These are phyloP conservation scores for Akanthomyces uredinophilus DNA, from an alignment of 2,329 filamentous ascomycete species.

Conservation along the genomic window DNA sequence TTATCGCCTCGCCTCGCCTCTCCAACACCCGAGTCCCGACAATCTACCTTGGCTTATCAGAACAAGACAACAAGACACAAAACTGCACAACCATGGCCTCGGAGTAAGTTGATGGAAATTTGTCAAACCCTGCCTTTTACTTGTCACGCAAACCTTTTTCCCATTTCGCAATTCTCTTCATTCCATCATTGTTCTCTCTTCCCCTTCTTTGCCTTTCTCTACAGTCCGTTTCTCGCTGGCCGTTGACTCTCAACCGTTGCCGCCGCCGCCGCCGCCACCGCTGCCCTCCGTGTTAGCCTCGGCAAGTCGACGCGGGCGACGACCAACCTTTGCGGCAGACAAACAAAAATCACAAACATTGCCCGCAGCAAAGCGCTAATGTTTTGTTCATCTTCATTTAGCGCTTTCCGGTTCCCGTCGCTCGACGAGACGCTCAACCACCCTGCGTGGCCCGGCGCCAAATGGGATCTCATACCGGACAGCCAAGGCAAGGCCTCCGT, in stretches of 20 bases:
- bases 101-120: not conserved
- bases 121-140: not conserved
- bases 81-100: slow-evolving; percentile 5
- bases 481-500: slow-evolving; percentile 57
- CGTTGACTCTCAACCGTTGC: not conserved
- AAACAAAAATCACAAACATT: not conserved
- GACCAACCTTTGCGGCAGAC: not conserved
- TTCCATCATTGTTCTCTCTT: not conserved
- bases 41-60: not conserved
- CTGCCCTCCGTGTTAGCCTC: slow-evolving; percentile 9
- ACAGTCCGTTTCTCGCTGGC: not conserved
- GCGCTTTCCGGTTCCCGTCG: slow-evolving; percentile 32
- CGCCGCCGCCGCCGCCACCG: not conserved
- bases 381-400: not conserved
- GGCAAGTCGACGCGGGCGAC: not conserved
- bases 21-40: not conserved
- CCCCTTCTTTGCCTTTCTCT: not conserved
- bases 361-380: not conserved
- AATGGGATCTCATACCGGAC: slow-evolving; percentile 66
- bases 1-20: not conserved
- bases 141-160: not conserved
- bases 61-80: not conserved
- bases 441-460: slow-evolving; percentile 60
- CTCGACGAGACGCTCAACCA: slow-evolving; percentile 57
- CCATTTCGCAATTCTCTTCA: not conserved